These are phyloP conservation scores for Entonaema liquescens DNA, from an alignment of 495 filamentous ascomycete species.

Conservation along the genomic window DNA sequence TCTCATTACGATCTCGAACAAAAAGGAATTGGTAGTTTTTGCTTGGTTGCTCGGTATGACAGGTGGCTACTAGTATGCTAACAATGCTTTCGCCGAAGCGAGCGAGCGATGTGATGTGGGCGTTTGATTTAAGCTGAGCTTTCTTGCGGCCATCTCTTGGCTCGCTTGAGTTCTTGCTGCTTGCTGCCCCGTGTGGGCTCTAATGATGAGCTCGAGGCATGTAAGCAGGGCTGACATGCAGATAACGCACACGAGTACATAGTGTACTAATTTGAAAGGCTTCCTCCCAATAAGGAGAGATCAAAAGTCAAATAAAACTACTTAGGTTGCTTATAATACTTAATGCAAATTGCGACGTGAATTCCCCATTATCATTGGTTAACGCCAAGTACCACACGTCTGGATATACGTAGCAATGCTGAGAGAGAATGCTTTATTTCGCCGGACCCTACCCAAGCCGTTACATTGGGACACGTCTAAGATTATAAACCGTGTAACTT, in stretches of 20 bases:
- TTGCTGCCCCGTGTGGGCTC: conserved; percentile 2
- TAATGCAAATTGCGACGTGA: conserved; percentile 1
- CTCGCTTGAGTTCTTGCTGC: conserved; percentile 21
- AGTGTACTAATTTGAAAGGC: conserved; percentile 4
- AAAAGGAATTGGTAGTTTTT: conserved; percentile 16
- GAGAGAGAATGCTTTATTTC: not conserved
- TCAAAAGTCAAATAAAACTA: conserved; percentile 32
- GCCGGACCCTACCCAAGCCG: not conserved
- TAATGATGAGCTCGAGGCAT: conserved; percentile 11
- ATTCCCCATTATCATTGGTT: not conserved
- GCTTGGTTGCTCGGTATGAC: conserved; percentile 1
- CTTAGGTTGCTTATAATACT: conserved; percentile 28
- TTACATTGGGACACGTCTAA: not conserved
- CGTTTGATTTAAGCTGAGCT: conserved; percentile 13
- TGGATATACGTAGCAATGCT: not conserved
- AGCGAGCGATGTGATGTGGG: conserved; percentile 1
- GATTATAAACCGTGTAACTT: not conserved
- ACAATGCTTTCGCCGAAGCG: conserved; percentile 11
- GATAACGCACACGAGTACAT: conserved; percentile 26
- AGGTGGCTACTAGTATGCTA: conserved; percentile 9
- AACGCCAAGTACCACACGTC: not conserved
- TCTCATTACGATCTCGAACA: not conserved
- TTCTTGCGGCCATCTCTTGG: conserved; percentile 17
- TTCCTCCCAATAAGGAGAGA: conserved; percentile 27
- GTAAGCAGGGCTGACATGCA: not conserved